Percentiles rank a stretch among this genome's conserved stretches.
Conservation (phyloP, 306 rosid genomes). For the Trichosanthes cucumerina region DNA sequence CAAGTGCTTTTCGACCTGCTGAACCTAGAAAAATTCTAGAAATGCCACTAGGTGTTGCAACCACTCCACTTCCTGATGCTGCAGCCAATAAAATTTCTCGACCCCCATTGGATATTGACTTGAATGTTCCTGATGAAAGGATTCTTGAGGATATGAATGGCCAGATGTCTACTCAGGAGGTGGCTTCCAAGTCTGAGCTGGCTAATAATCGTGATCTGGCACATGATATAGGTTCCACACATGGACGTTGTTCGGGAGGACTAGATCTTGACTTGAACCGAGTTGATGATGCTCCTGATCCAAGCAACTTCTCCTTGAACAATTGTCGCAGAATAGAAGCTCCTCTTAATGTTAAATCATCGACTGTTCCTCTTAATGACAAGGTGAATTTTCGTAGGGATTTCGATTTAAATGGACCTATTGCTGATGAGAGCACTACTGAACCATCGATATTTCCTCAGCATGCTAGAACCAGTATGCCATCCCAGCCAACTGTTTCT, state of each 20-base stretch:
- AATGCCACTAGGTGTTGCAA: constrained; percentile 16
- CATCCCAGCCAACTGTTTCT: constrained; percentile 33
- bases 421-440: constrained; percentile 28
- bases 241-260: constrained; percentile 37
- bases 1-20: constrained; percentile 85
- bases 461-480: constrained; percentile 31
- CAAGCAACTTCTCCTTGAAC: constrained; percentile 27
- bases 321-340: constrained; percentile 24
- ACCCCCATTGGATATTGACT: constrained; percentile 45
- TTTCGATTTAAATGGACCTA: constrained; percentile 78
- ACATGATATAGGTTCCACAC: constrained; percentile 16
- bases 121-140: constrained; percentile 64
- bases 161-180: constrained; percentile 16
- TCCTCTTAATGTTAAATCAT: constrained; percentile 20
- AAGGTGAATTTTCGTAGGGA: constrained; percentile 31
- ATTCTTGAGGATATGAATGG: constrained; percentile 41
- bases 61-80: constrained; percentile 14
- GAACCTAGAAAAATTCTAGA: constrained; percentile 60
- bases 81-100: constrained; percentile 31
- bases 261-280: constrained; percentile 68
- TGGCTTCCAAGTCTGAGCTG: constrained; percentile 15
- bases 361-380: constrained; percentile 21
- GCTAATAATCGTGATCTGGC: constrained; percentile 13
- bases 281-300: constrained; percentile 44
- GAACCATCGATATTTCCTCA: constrained; percentile 32